A percentile compares a stretch with the other conserved stretches of the same genome.
phyloP scores from a whole-genome alignment of 2,329 filamentous ascomycete genomes.

The Fusarium pilosicola region DNA sequence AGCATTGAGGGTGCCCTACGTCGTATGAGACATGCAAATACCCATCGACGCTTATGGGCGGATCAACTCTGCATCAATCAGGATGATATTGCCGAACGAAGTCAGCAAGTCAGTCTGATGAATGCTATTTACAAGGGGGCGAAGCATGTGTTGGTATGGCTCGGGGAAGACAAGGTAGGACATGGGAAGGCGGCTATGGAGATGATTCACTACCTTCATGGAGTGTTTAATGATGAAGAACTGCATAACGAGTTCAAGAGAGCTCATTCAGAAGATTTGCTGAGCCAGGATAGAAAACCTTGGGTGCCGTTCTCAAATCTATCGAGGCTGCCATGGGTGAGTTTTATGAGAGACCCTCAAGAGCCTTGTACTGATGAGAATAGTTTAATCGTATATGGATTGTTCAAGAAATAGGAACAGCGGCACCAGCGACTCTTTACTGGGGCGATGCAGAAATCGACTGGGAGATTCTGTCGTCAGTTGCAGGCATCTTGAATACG shows the following conservation, averaged over 20 bases:
- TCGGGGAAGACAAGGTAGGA: constrained; percentile 45
- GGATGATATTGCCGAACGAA: constrained; percentile 48
- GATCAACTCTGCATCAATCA: constrained; percentile 56
- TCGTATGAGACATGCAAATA: constrained; percentile 42
- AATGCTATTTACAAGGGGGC: constrained; percentile 50
- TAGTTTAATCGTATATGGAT: constrained; percentile 52
- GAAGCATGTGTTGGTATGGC: constrained; percentile 49
- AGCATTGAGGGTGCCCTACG: constrained; percentile 47
- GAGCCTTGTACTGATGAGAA: not conserved
- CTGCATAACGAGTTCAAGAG: constrained; percentile 44
- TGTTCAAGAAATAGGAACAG: constrained; percentile 51
- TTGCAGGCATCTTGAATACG: constrained; percentile 47
- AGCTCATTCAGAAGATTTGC: constrained; percentile 46
- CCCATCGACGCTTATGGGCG: constrained; percentile 49
- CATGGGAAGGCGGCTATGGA: constrained; percentile 44
- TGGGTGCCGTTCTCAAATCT: constrained; percentile 49
- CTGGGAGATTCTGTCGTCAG: constrained; percentile 47
- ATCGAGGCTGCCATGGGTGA: constrained; percentile 48
- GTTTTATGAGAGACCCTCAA: constrained; percentile 4
- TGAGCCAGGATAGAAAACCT: constrained; percentile 40
- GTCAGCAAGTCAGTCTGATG: constrained; percentile 53
- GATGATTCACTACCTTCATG: constrained; percentile 43
- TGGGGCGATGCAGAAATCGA: constrained; percentile 49
- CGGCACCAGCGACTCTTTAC: constrained; percentile 47
- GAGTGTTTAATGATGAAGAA: constrained; percentile 46